phyloP scores from a whole-genome alignment of 2,329 filamentous ascomycete genomes.

The Neonectria coccinea region DNA sequence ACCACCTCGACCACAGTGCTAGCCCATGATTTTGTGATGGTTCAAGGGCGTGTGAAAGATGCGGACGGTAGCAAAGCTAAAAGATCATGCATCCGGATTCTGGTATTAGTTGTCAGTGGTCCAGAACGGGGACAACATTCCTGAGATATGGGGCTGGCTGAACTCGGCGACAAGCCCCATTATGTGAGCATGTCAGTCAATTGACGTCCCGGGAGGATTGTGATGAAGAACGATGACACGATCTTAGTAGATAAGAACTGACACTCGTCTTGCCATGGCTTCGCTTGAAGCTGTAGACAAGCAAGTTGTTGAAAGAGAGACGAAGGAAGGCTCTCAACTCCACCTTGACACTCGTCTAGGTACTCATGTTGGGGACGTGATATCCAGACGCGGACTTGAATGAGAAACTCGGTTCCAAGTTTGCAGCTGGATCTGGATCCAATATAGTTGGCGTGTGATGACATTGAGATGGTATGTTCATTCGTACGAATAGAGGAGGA shows the following conservation, averaged over 20 bases:
- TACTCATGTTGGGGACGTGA: background rate
- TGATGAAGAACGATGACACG: background rate
- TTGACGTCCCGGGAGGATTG: background rate
- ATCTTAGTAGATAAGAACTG: background rate
- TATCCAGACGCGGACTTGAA: background rate
- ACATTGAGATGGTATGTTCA: background rate
- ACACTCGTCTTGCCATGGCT: background rate
- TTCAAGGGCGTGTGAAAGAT: background rate
- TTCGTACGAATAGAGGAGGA: background rate
- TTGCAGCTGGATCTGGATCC: background rate
- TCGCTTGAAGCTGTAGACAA: background rate
- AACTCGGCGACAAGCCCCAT: background rate
- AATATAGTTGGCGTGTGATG: background rate
- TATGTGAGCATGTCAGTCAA: background rate
- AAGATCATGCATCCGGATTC: background rate
- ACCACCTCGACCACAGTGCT: background rate
- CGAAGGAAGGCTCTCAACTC: background rate
- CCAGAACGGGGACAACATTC: background rate
- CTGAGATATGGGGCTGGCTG: background rate
- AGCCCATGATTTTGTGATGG: background rate
- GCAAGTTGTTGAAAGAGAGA: background rate
- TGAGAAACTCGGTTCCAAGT: background rate
- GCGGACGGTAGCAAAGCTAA: background rate
- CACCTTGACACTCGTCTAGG: conserved; percentile 1
- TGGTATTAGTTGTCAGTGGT: background rate